Base-by-base conservation (phyloP, 2,329 filamentous ascomycete genomes). In the Arthrinium puccinioides region DNA sequence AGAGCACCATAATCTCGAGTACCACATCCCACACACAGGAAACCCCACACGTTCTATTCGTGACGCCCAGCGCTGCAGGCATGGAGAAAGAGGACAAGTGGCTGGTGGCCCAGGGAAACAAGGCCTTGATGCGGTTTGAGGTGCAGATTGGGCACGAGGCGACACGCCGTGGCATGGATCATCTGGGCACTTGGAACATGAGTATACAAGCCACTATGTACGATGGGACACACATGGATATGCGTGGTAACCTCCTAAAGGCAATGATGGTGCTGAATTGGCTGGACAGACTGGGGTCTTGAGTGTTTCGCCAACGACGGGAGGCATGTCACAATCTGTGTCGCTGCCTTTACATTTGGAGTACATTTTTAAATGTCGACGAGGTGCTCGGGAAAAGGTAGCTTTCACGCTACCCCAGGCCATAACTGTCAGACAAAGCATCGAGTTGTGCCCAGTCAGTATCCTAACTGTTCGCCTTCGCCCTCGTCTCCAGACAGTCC, bases 141-240 rank as follows among this genome's bases (percentile, higher is more conserved):
- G 60, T 66, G 42, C 52, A 48, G 21, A 61, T 66, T 43, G 50
- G 48, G 11, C 36, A 43, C 9, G 55, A 63, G 24, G 57, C 55
- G 16, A 43, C 48, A 37, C 58, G 52, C 41, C 55, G 54, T 32
- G 58, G 62, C 1, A 49, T 70, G 15, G 66, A 69, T 40, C 61
- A 67, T 47, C 49, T 70, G 25, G 67, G 67, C 9, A 70, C 67
- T 21, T 70, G 66, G 65, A 70, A 69, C 44, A 69, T 69, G 64
- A 68, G 62, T 42, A 62, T 69, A 38, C 67, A 70, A 46, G 59
- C 58, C n/a, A 63, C 55, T 18, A 60, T 64, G 42, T 69, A 65
- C 46, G 67, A 70, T 52, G 65, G 64, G 4, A 66, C 70, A 32
- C 65, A 69, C 51, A 51, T 70, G 39, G 65, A 69, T 47, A 54